Conservation (phyloP, 2,329 filamentous ascomycete genomes). For the Arthrobotrys megalospora region DNA sequence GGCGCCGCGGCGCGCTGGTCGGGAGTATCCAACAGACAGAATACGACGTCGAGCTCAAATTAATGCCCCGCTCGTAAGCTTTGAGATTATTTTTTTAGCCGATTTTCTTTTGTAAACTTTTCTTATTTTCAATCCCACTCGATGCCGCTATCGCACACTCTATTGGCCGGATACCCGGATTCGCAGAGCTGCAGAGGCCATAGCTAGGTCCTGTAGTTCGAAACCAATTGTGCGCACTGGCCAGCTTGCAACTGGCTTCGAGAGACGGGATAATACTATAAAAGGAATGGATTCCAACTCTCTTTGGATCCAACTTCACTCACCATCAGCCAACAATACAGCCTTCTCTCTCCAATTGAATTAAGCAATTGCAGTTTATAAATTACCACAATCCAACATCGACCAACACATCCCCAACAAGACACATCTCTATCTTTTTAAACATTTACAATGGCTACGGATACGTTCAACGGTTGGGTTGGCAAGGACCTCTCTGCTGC, state of each 20-base stretch:
- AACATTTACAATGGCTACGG: constrained; percentile 38
- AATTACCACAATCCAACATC: constrained; percentile 19
- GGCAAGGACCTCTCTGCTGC: constrained; percentile 33
- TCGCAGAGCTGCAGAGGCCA: not conserved
- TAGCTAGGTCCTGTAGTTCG: not conserved
- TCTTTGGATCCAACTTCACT: not conserved
- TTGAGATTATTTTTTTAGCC: not conserved
- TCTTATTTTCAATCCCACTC: not conserved
- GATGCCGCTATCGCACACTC: not conserved
- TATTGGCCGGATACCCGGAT: not conserved
- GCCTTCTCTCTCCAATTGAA: not conserved
- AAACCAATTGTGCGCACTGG: not conserved
- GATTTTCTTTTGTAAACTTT: not conserved
- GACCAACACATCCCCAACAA: constrained; percentile 28
- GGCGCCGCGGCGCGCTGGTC: not conserved
- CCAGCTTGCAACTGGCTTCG: not conserved
- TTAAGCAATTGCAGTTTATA: not conserved
- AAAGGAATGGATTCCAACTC: constrained; percentile 6
- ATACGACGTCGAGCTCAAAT: not conserved
- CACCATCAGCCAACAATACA: not conserved
- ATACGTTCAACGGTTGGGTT: constrained; percentile 52
- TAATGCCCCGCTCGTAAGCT: too few species aligned
- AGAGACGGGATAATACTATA: constrained; percentile 7
- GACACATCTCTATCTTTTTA: not conserved
- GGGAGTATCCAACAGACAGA: not conserved